These are phyloP conservation scores for Plasmodium vivax DNA, from an alignment of 169 alveolate genomes.

Conservation along the genomic window DNA sequence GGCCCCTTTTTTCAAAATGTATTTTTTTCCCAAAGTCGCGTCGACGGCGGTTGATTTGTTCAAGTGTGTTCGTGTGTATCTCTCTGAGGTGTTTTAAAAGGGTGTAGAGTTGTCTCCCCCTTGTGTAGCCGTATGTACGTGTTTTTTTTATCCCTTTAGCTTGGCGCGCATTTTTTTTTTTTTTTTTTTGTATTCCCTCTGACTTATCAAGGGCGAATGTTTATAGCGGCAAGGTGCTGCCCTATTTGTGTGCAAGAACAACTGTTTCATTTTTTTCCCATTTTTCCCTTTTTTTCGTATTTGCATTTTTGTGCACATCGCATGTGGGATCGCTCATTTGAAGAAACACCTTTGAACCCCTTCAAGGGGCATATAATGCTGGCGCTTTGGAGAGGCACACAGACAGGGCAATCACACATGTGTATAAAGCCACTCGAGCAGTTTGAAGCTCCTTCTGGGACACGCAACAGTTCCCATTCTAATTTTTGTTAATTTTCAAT, in stretches of 20 bases:
- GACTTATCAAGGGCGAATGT: neutral
- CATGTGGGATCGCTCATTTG: neutral
- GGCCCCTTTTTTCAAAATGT: neutral
- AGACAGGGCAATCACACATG: neutral
- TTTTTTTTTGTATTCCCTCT: slow-evolving; percentile 1
- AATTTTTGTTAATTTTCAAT: neutral
- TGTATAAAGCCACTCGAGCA: neutral
- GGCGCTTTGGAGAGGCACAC: neutral
- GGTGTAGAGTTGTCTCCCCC: neutral
- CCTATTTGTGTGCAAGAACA: neutral
- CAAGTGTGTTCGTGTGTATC: neutral
- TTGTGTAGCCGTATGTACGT: neutral
- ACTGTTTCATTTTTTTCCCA: neutral
- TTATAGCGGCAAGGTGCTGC: neutral
- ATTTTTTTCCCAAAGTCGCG: neutral
- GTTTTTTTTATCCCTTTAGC: neutral
- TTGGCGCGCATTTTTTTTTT: neutral
- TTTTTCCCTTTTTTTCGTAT: neutral
- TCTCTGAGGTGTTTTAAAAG: neutral
- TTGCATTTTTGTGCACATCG: neutral
- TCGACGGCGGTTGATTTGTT: neutral
- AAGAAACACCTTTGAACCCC: neutral
- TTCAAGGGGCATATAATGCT: neutral
- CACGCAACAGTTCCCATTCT: neutral
- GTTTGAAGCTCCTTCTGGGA: neutral